Percentiles rank a stretch among this genome's conserved stretches.
Evolutionary conservation across 2,329 filamentous ascomycete species (phyloP).

Genomic region (Botryosphaeria dothidea): DNA sequence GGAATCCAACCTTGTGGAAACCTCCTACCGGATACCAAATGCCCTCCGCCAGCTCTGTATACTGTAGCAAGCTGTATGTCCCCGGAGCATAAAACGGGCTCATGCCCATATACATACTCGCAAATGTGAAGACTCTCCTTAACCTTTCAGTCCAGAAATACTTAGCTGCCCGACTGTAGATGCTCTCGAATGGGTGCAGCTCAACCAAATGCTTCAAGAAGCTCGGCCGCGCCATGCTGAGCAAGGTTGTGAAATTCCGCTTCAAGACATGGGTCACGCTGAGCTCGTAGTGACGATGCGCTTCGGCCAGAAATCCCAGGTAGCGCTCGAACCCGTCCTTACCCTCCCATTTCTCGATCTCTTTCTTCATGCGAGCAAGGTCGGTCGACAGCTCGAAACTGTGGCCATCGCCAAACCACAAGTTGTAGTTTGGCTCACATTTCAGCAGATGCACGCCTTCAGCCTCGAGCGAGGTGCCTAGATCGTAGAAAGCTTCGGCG

Average conservation of each 20-base stretch:
- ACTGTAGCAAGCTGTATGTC: slow-evolving; percentile 73
- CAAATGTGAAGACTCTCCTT: slow-evolving; percentile 72
- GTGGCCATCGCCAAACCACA: slow-evolving; percentile 71
- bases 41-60: slow-evolving; percentile 73
- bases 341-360: slow-evolving; percentile 73
- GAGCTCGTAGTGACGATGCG: slow-evolving; percentile 70
- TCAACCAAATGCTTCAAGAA: slow-evolving; percentile 61
- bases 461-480: slow-evolving; percentile 64
- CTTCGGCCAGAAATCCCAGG: slow-evolving; percentile 65
- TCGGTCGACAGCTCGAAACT: slow-evolving; percentile 67
- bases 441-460: slow-evolving; percentile 70
- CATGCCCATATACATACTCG: slow-evolving; percentile 84
- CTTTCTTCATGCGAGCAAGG: slow-evolving; percentile 67
- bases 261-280: slow-evolving; percentile 66
- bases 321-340: slow-evolving; percentile 71
- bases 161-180: slow-evolving; percentile 63
- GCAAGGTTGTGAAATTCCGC: slow-evolving; percentile 64
- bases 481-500: slow-evolving; percentile 66
- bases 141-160: slow-evolving; percentile 72
- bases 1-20: slow-evolving; percentile 59
- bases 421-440: slow-evolving; percentile 74
- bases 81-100: slow-evolving; percentile 73
- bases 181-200: slow-evolving; percentile 71
- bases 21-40: slow-evolving; percentile 75
- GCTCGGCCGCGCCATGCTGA: slow-evolving; percentile 57